Evolutionary conservation across 352 stramenopile genomes (phyloP).

Genomic region (Globisporangium lucens): DNA sequence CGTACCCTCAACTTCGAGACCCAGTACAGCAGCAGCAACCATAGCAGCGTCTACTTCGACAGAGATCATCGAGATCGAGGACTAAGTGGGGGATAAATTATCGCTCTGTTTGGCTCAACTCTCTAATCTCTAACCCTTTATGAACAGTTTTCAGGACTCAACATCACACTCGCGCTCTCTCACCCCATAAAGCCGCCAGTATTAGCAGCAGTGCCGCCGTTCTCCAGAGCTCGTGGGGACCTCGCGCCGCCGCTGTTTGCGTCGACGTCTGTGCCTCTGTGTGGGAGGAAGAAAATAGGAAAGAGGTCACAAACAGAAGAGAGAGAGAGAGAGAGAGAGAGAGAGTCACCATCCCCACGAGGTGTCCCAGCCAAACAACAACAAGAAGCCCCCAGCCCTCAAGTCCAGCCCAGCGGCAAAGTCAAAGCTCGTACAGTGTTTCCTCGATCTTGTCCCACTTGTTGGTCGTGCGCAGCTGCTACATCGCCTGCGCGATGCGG

Average conservation of each 20-base stretch:
- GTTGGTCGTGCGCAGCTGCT: slow-evolving; percentile 55
- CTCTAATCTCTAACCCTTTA: not conserved
- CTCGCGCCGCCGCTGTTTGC: not conserved
- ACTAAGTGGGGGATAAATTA: not conserved
- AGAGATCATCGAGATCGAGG: slow-evolving; percentile 18
- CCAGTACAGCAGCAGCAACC: not conserved
- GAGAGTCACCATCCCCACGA: not conserved
- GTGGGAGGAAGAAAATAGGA: slow-evolving; percentile 5
- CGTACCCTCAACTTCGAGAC: not conserved
- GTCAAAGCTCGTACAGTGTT: slow-evolving; percentile 50
- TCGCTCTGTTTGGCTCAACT: not conserved
- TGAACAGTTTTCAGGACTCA: slow-evolving; percentile 4
- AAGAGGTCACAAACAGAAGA: slow-evolving; percentile 3
- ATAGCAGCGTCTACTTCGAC: not conserved
- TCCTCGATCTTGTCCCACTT: slow-evolving; percentile 84
- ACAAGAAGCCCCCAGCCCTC: not conserved
- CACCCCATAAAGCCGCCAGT: slow-evolving; percentile 5
- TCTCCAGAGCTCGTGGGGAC: slow-evolving; percentile 4
- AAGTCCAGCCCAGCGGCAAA: not conserved
- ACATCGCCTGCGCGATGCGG: slow-evolving; percentile 59
- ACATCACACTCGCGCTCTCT: not conserved
- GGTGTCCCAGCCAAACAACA: not conserved
- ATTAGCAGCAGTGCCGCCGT: not conserved
- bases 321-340: slow-evolving; percentile 4
- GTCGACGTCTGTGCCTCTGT: slow-evolving; percentile 18